phyloP scores from a whole-genome alignment of 192 early-diverging fungal genomes.

The Gamsiella multidivaricata region DNA sequence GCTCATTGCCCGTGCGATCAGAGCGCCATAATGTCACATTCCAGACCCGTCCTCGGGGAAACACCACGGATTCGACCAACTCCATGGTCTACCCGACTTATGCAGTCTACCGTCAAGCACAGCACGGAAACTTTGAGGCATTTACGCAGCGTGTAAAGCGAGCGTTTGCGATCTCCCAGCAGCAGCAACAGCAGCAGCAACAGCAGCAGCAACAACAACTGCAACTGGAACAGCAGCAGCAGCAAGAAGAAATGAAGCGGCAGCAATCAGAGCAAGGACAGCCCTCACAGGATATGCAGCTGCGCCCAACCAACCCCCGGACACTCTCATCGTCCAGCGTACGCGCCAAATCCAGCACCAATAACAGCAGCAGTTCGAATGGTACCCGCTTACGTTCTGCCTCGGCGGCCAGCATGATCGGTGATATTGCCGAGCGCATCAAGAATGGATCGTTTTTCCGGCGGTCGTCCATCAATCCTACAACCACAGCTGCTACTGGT shows the following conservation, averaged over 20 bases:
- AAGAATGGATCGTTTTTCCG: constrained; percentile 33
- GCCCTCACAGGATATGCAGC: background rate
- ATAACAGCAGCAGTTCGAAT: background rate
- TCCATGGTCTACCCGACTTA: constrained; percentile 37
- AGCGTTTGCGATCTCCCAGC: constrained; percentile 31
- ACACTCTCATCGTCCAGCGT: constrained; percentile 9
- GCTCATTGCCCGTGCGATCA: no score
- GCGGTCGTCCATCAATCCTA: constrained; percentile 5
- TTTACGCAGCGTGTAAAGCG: constrained; percentile 40
- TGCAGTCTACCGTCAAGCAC: constrained; percentile 42
- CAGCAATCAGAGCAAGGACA: constrained; percentile 1
- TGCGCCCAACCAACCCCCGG: constrained; percentile 18
- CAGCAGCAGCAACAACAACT: constrained; percentile 1
- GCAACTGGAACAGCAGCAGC: constrained; percentile 10
- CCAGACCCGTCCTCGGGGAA: constrained; percentile 42
- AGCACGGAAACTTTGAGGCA: constrained; percentile 39
- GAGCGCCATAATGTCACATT: constrained; percentile 27
- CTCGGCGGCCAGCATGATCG: constrained; percentile 40
- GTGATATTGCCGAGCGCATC: constrained; percentile 46
- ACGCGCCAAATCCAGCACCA: constrained; percentile 6
- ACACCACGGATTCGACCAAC: constrained; percentile 41
- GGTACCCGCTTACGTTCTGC: constrained; percentile 31
- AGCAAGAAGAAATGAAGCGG: constrained; percentile 3
- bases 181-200: constrained; percentile 18
- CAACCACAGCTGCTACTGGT: background rate